phyloP scores from a whole-genome alignment of 2,329 filamentous ascomycete genomes.

The Aspergillus texensis region DNA sequence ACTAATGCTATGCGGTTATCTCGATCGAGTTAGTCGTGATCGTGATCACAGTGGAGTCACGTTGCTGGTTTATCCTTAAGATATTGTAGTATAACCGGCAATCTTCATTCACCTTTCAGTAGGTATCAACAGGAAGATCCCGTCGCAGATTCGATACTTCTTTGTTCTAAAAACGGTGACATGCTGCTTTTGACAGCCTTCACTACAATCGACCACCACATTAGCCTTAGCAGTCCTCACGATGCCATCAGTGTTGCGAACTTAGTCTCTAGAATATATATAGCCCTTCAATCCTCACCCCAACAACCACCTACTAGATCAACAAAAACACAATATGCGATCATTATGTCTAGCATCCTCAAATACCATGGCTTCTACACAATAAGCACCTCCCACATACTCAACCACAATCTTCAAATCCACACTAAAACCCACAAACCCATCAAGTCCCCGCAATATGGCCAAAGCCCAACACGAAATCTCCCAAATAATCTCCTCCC shows the following conservation, averaged over 20 bases:
- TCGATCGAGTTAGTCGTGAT: neutral
- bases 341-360: neutral
- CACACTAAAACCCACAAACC: neutral
- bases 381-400: neutral
- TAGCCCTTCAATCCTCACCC: neutral
- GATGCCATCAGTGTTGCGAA: neutral
- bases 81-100: neutral
- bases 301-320: neutral
- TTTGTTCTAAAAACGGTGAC: neutral
- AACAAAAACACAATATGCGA: neutral
- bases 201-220: no score
- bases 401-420: neutral
- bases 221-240: neutral
- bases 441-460: constrained; percentile 5
- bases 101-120: neutral
- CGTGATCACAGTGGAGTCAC: neutral
- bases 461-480: constrained; percentile 9
- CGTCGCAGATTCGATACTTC: neutral
- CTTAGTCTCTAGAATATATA: neutral
- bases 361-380: neutral
- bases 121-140: neutral
- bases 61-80: neutral
- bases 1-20: no score
- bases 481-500: neutral
- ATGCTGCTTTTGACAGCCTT: neutral